phyloP scores from a whole-genome alignment of 257 asterid species.

The Plectranthus barbatus region DNA sequence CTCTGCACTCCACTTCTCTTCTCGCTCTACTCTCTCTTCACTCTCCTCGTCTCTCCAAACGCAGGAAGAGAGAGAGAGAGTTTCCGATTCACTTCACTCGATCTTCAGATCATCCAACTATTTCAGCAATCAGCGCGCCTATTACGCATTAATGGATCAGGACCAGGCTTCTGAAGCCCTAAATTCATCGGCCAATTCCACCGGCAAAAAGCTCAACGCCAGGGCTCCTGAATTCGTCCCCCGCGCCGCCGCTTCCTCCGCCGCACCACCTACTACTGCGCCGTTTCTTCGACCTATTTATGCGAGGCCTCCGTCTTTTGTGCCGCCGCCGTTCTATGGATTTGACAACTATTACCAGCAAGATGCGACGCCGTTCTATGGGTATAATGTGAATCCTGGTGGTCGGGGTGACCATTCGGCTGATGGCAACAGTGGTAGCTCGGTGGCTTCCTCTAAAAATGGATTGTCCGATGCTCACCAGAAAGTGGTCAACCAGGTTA shows the following conservation, averaged over 20 bases:
- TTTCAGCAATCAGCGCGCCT: background rate
- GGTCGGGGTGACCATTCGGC: slow-evolving; percentile 28
- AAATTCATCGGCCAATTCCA: slow-evolving; percentile 16
- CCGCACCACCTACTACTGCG: slow-evolving; percentile 29
- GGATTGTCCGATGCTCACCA: slow-evolving; percentile 48
- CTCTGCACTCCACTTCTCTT: background rate
- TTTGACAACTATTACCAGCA: slow-evolving; percentile 30
- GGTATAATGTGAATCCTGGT: slow-evolving; percentile 23
- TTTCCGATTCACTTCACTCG: background rate
- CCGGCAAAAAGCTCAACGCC: slow-evolving; percentile 55
- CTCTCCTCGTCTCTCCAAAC: background rate
- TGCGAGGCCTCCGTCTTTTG: slow-evolving; percentile 27
- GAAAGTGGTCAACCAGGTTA: slow-evolving; percentile 69
- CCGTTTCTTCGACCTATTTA: slow-evolving; percentile 17
- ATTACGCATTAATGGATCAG: slow-evolving; percentile 27
- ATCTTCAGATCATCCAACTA: slow-evolving; percentile 4
- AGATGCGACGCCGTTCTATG: slow-evolving; percentile 25
- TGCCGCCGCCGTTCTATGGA: slow-evolving; percentile 33
- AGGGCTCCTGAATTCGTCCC: slow-evolving; percentile 81
- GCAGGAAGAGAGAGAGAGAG: background rate
- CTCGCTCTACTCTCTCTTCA: background rate
- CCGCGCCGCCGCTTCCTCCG: slow-evolving; percentile 31
- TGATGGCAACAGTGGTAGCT: slow-evolving; percentile 20
- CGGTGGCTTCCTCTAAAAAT: slow-evolving; percentile 20
- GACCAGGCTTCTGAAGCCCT: slow-evolving; percentile 32